Conservation (phyloP, 108 stramenopile species). For the Pseudonitzschia multiseries region DNA sequence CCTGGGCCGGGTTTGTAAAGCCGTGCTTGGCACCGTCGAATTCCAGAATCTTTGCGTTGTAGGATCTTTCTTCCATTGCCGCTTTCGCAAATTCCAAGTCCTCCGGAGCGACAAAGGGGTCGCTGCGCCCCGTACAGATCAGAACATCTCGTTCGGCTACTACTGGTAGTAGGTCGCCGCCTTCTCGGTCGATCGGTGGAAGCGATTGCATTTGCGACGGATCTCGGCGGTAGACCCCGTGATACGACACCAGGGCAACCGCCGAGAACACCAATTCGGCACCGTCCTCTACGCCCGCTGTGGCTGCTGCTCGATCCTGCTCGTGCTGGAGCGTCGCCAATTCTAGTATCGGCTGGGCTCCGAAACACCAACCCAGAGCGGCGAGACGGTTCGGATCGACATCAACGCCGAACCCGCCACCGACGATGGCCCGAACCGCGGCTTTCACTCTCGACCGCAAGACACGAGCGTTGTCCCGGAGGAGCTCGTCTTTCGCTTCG, state of each 20-base stretch:
- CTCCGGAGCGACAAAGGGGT: conserved; percentile 61
- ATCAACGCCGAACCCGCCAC: conserved; percentile 40
- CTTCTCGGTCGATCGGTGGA: not conserved
- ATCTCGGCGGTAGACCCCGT: conserved; percentile 73
- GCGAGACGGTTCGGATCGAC: conserved; percentile 50
- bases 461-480: conserved; percentile 33
- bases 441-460: conserved; percentile 39
- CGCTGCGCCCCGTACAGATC: conserved; percentile 60
- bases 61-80: conserved; percentile 28
- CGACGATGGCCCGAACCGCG: conserved; percentile 24
- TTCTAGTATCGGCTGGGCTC: conserved; percentile 67
- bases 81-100: conserved; percentile 45
- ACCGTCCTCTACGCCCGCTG: conserved; percentile 1
- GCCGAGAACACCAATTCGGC: conserved; percentile 3
- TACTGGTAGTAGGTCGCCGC: not conserved
- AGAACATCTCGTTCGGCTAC: conserved; percentile 29
- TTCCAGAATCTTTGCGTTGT: conserved; percentile 28
- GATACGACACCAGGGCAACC: conserved; percentile 56
- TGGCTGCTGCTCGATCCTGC: conserved; percentile 28
- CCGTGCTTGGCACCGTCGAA: conserved; percentile 64
- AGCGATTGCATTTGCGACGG: not conserved
- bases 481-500: conserved; percentile 33
- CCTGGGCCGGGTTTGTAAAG: conserved; percentile 81
- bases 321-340: conserved; percentile 23
- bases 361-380: conserved; percentile 72